phyloP scores from a whole-genome alignment of 768 basidiomycete species.

The Podaxis carcinomalis region DNA sequence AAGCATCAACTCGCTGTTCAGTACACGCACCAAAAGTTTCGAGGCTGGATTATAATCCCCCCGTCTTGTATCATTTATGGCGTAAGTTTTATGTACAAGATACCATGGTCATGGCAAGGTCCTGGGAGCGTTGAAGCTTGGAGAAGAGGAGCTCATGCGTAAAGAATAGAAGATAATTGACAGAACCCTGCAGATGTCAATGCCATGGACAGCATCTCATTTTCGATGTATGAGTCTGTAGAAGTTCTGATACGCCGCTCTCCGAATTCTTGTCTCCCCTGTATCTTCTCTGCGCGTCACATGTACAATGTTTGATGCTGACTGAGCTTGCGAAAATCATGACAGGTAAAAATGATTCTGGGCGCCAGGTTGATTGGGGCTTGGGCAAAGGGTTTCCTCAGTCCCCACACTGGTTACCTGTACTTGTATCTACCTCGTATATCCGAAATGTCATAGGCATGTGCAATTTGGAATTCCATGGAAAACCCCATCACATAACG shows the following conservation, averaged over 20 bases:
- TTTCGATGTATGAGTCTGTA: neutral
- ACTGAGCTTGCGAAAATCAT: conserved; percentile 9
- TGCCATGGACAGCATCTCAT: neutral
- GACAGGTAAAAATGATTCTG: neutral
- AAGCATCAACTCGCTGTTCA: neutral
- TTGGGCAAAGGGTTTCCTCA: conserved; percentile 8
- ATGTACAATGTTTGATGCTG: conserved; percentile 6
- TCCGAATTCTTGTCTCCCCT: conserved; percentile 4
- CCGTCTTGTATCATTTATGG: too few species aligned
- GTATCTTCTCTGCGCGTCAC: conserved; percentile 2
- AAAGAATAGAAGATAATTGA: neutral
- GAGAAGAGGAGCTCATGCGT: neutral
- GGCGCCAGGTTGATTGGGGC: neutral
- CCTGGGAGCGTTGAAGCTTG: neutral
- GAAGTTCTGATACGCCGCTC: conserved; percentile 11
- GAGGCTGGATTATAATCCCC: neutral
- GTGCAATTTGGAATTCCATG: conserved; percentile 1
- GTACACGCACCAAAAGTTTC: neutral
- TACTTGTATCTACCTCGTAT: neutral
- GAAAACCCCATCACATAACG: conserved; percentile 1
- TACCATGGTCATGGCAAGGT: neutral
- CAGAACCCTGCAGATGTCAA: neutral
- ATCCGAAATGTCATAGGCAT: neutral
- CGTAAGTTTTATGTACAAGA: neutral
- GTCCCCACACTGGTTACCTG: neutral